Evolutionary conservation across 2,329 filamentous ascomycete genomes (phyloP), one percentile per base, ranked within the genome.

Genomic region (Aspergillus intermedius): DNA sequence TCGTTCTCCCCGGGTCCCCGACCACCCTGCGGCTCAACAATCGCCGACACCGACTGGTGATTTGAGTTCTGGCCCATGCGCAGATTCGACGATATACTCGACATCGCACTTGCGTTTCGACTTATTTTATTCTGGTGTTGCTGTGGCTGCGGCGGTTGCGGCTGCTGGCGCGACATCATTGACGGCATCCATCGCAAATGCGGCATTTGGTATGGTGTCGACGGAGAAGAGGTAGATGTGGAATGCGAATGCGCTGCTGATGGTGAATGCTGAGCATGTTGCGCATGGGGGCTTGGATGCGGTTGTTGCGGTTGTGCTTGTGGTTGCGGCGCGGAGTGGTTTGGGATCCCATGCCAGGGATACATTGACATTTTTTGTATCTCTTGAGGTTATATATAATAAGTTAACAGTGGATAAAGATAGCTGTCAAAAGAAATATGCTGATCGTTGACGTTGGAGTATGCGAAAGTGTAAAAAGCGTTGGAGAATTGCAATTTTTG

Each of bases 171-270:
- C 28, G 53, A 56, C 28, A 61, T 53, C 51, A 59, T 56, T 1
- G 57, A 59, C 3, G 59, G 54, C 15, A 58, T 52, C 60, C 60
- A 62, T 51, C 55, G 59, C 41, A 61, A 45, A 46, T 59, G 58
- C 1, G 59, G 51, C 48, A 62, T 53, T 40, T 54, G 56, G 41
- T 51, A 58, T 12, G 57, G 49, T 9, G 47, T 19, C 2, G 49
- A 30, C 4, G 25, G 25, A 5, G 25, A 30, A 30, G 25, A 30
- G 10, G 25, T 30, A 2, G 25, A 30, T 30, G 25, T 30, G 3
- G 25, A 30, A 5, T 30, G 25, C 3, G 25, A 30, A 12, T 12
- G 25, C 10, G 25, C 10, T 12, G 25, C 25, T 30, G 25, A 30
- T 30, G 25, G 25, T 30, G 25, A 30, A 30, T 30, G 25, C 25